Evolutionary conservation across 129 eudicot species (phyloP), one percentile per base, ranked within the genome.

Genomic region (Ambrosia artemisiifolia): DNA sequence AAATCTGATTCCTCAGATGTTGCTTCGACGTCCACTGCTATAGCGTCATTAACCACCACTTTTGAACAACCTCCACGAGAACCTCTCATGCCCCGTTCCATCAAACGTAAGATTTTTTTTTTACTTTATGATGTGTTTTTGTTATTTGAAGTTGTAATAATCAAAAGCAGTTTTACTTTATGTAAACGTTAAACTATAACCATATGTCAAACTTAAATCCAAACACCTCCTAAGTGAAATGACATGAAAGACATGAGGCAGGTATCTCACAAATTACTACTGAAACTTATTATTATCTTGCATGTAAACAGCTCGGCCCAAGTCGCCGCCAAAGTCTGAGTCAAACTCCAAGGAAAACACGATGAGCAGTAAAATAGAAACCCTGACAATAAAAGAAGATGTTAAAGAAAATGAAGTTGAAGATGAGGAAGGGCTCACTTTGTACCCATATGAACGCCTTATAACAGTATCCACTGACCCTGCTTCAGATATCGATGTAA

Each of bases 371-470:
- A 78, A 75, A 78, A 79, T 79, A 63, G 97, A 88, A 76, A 47
- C 83, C 72, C 81, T 53, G 63, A 88, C 94, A 12, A 90, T 94
- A 79, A 79, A 87, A 70, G 96, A 94, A 79, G 96, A 94, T 75
- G 88, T 85, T 7, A 82, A 85, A 73, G 96, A 90, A 67, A 88
- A 69, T 64, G 96, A 90, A 43, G 84, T 81, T 75, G 98, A 93
- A 63, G 96, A 93, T 70, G 95, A 94, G 66, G 96, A 90, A 78
- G 92, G 92, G 60, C 92, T 93, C 24, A 73, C 88, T 36, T 70
- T 81, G 53, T 71, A 83, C 74, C 97, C 99, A 14, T 95, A 84
- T 49, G 99, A 90, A 0, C 96, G 96, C 34, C 96, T 95, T 51
- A 90, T 28, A 49, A 86, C 87, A 0, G 13, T 65, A 19, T 86